Conservation (phyloP, 2,329 filamentous ascomycete genomes). For the Diplodia scrobiculata region DNA sequence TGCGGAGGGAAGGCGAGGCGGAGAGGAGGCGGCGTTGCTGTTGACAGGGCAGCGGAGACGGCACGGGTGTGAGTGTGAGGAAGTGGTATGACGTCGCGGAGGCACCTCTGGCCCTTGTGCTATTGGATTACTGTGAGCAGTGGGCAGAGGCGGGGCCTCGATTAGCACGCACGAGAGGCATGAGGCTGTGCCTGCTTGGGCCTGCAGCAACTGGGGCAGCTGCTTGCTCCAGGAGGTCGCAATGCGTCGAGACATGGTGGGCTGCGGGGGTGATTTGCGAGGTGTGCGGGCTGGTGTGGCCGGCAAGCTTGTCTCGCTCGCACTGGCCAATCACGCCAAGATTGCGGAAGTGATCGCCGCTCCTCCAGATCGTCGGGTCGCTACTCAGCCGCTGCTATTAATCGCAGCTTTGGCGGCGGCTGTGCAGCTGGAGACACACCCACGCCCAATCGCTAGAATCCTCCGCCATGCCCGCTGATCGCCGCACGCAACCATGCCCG, state of each 20-base stretch:
- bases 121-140: not conserved
- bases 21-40: constrained; percentile 43
- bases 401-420: not conserved
- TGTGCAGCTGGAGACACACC: not conserved
- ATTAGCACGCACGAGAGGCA: constrained; percentile 15
- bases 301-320: not conserved
- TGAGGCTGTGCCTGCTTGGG: not conserved
- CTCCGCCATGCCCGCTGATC: not conserved
- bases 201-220: constrained; percentile 10
- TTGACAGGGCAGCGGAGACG: not conserved
- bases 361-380: constrained; percentile 5
- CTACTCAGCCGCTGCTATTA: not conserved
- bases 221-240: constrained; percentile 23
- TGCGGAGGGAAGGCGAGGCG: constrained; percentile 47
- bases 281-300: not conserved
- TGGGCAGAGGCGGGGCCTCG: not conserved
- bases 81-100: constrained; percentile 9
- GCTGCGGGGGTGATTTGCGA: not conserved
- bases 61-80: not conserved
- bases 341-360: not conserved
- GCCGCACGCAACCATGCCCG: not conserved
- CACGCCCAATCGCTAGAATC: not conserved
- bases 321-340: constrained; percentile 9
- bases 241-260: constrained; percentile 25
- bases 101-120: constrained; percentile 1